Conservation (phyloP, 306 rosid genomes). For the Vachellia collinsii region DNA sequence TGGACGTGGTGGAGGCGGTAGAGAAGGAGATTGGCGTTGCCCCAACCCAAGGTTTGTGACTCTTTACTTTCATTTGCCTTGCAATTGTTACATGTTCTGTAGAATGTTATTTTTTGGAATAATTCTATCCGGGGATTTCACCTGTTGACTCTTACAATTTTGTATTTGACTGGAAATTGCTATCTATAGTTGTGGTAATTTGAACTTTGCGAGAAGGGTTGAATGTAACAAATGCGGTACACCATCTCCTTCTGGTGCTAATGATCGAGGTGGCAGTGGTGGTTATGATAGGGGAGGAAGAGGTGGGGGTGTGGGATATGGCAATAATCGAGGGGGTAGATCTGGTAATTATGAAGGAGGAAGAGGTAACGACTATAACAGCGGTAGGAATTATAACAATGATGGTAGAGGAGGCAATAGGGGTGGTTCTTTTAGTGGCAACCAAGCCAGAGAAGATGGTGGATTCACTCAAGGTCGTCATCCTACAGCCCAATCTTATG, state of each 20-base stretch:
- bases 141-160: constrained; percentile 1
- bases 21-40: constrained; percentile 99
- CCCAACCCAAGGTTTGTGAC: constrained; percentile 72
- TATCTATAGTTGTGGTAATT: constrained; percentile 80
- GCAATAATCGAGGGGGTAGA: constrained; percentile 59
- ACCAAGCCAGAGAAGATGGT: constrained; percentile 79
- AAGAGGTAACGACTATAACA: constrained; percentile 53
- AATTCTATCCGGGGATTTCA: background rate
- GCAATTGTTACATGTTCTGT: background rate
- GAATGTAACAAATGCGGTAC: constrained; percentile 98
- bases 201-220: constrained; percentile 90
- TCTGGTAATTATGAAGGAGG: constrained; percentile 61
- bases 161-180: constrained; percentile 29
- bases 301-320: constrained; percentile 65
- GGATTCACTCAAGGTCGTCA: constrained; percentile 79
- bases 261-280: constrained; percentile 49
- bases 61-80: background rate
- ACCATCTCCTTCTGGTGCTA: constrained; percentile 73
- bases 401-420: constrained; percentile 73
- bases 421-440: constrained; percentile 61
- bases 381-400: constrained; percentile 47
- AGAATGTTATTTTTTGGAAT: background rate
- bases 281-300: constrained; percentile 56
- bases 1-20: constrained; percentile 74
- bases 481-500: constrained; percentile 62